A percentile compares a stretch with the other conserved stretches of the same genome.
Evolutionary conservation across 129 eudicot species (phyloP).

Genomic region (Saposhnikovia divaricata): DNA sequence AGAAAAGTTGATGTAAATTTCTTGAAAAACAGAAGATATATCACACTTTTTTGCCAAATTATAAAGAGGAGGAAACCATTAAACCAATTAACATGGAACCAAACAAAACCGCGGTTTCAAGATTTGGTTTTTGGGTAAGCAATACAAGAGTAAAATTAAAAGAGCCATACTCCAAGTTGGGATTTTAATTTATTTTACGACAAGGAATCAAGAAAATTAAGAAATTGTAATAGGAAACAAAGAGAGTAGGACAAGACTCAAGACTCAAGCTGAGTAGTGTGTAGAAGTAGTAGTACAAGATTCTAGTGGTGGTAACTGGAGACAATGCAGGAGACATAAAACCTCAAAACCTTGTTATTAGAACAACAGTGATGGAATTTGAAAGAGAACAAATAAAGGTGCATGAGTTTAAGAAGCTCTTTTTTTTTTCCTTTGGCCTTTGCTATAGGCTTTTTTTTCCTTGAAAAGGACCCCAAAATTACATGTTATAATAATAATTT

Average conservation of each 20-base stretch:
- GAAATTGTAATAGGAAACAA: slow-evolving; percentile 6
- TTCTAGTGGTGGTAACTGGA: slow-evolving; percentile 23
- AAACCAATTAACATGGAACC: neutral
- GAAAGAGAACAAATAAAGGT: slow-evolving; percentile 38
- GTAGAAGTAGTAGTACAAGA: slow-evolving; percentile 19
- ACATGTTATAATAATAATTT: no score
- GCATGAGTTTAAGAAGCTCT: slow-evolving; percentile 11
- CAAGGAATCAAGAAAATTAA: neutral
- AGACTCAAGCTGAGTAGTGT: slow-evolving; percentile 4
- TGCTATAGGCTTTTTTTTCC: slow-evolving; percentile 12
- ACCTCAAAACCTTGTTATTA: neutral
- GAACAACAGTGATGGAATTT: slow-evolving; percentile 15
- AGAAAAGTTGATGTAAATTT: neutral
- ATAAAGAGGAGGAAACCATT: neutral
- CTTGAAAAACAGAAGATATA: neutral
- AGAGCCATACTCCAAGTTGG: neutral
- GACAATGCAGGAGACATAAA: slow-evolving; percentile 35
- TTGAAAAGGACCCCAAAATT: no score
- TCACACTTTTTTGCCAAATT: neutral
- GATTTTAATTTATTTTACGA: neutral
- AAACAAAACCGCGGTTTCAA: neutral
- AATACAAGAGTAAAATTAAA: neutral
- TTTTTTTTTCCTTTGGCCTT: neutral
- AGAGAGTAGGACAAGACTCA: slow-evolving; percentile 14
- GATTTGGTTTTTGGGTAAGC: neutral